Base-by-base conservation (phyloP, 2,329 filamentous ascomycete species). In the Clarireedia sp. region DNA sequence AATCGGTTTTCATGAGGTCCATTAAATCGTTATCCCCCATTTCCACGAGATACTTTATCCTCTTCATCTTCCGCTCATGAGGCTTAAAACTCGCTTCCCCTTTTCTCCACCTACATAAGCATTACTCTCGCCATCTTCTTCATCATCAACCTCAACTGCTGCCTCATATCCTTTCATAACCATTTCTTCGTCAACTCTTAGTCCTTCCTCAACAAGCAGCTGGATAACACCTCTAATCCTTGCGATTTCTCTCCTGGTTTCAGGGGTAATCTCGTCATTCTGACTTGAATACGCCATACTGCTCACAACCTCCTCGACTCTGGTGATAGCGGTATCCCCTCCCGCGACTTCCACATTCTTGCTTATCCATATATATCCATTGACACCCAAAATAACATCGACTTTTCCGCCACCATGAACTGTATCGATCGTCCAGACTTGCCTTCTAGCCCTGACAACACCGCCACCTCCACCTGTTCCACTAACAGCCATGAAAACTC, bases 321-420 rank as follows among this genome's bases (percentile, higher is more conserved):
- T 81, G 52, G 90, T 95, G 66, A 96, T 89, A 75, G 82, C 68
- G 16, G 68, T 60, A 48, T 69, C 53, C 62, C 66, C 49, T 49
- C 63, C 73, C n/a, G 78, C 77, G 37, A 78, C 79, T 62, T 88
- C 84, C 7, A 87, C 74, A 65, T 95, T 90, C 74, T 89, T 91
- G 71, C 86, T 85, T 67, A 97, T 91, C 87, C 90, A 99, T 57
- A 97, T 90, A 69, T 95, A 97, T 1, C 94, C 94, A 66, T 99
- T 99, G 40, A 99, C 94, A 2, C 94, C 94, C 1, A 99, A 77
- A 51, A 96, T 80, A 7, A 97, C 83, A 68, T 96, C 89, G 26
- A 99, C 81, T 60, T 83, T 85, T 51, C 81, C 78, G 36, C 79
- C 78, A 36, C 79, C 75, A 59, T 76, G 70, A 57, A 72, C 66